Evolutionary conservation across 2,329 filamentous ascomycete species (phyloP).

Genomic region (Botrytis sinoallii): DNA sequence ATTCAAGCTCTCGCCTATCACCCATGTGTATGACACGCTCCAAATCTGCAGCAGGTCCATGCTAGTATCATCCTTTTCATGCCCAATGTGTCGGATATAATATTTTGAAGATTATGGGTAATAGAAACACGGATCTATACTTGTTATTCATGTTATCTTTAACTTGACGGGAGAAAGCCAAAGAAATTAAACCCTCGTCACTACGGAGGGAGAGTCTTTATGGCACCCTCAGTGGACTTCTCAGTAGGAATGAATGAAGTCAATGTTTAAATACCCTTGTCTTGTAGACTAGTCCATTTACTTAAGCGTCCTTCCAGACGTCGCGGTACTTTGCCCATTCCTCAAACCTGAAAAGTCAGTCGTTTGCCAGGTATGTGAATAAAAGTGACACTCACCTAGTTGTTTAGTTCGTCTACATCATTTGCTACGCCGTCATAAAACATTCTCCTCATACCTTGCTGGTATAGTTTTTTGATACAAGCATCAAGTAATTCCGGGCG

Average conservation of each 20-base stretch:
- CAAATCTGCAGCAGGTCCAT: neutral
- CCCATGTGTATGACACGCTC: conserved; percentile 3
- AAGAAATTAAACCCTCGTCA: neutral
- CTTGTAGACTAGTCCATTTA: neutral
- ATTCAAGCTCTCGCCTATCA: conserved; percentile 3
- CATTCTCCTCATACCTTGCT: conserved; percentile 51
- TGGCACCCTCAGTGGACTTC: neutral
- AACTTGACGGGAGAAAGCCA: neutral
- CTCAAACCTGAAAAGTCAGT: conserved; percentile 45
- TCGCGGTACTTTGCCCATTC: conserved; percentile 59
- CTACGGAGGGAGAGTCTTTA: neutral
- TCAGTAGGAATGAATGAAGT: neutral
- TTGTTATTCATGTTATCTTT: conserved; percentile 2
- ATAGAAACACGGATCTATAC: neutral
- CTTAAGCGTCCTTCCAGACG: conserved; percentile 46
- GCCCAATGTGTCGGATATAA: conserved; percentile 3
- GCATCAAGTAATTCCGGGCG: conserved; percentile 53
- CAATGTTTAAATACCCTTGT: neutral
- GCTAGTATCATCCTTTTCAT: conserved; percentile 9
- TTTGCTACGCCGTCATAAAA: conserved; percentile 55
- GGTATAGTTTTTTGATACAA: conserved; percentile 48
- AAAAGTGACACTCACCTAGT: conserved; percentile 45
- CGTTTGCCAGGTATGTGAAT: neutral
- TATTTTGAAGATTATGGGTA: conserved; percentile 1
- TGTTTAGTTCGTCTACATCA: conserved; percentile 49